Conservation (phyloP, 176 grass and related monocot species). For the Coix lacrymajobi region DNA sequence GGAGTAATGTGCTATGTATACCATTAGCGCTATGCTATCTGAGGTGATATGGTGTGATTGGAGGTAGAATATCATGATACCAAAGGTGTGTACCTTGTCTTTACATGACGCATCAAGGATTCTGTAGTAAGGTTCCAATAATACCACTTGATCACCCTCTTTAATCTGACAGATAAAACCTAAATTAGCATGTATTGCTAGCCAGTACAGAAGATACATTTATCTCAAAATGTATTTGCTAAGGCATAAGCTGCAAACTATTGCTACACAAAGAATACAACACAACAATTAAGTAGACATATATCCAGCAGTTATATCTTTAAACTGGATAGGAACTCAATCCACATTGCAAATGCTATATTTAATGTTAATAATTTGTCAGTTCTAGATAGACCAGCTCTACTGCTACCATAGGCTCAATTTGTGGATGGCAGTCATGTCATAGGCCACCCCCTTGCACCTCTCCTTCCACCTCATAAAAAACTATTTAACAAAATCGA, state of each 20-base stretch:
- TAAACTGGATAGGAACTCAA: not conserved
- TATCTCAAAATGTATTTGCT: not conserved
- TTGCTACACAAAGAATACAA: not conserved
- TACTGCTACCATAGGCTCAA: not conserved
- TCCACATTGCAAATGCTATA: not conserved
- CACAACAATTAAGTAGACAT: not conserved
- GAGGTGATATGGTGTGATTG: not conserved
- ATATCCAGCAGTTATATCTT: not conserved
- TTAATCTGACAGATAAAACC: slow-evolving; percentile 51
- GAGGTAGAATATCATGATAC: not conserved
- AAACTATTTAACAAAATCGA: not conserved
- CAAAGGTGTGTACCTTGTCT: slow-evolving; percentile 31
- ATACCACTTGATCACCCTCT: slow-evolving; percentile 59
- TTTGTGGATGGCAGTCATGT: not conserved
- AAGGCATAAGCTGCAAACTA: not conserved
- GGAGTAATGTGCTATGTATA: not conserved
- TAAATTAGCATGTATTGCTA: slow-evolving; percentile 6
- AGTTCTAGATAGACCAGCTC: not conserved
- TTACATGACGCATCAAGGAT: slow-evolving; percentile 57
- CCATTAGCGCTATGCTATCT: not conserved
- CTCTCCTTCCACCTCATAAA: not conserved
- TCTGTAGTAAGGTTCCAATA: slow-evolving; percentile 57
- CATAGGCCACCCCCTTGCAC: not conserved
- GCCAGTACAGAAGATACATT: not conserved
- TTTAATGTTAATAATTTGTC: not conserved